A percentile compares a stretch with the other conserved stretches of the same genome.
These are phyloP conservation scores for Vigna angularis DNA, from an alignment of 306 rosid species.

Conservation along the genomic window DNA sequence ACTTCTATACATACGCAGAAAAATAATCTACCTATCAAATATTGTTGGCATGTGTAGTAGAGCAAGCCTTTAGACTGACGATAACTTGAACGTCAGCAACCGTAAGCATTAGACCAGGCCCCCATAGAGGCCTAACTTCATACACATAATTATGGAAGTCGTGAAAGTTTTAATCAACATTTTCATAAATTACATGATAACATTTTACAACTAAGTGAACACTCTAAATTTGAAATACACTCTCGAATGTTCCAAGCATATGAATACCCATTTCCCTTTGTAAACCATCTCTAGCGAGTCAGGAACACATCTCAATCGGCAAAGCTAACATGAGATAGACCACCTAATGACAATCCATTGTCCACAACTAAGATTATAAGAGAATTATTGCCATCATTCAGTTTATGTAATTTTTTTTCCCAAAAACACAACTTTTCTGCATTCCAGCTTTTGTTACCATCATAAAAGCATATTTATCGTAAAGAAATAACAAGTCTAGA, in stretches of 20 bases:
- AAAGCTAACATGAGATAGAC: not conserved
- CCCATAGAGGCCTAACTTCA: slow-evolving; percentile 9
- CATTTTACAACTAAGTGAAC: not conserved
- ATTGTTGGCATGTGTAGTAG: not conserved
- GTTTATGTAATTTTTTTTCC: not conserved
- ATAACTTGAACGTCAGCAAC: not conserved
- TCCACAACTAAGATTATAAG: too few relatives aligned
- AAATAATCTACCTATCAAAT: not conserved
- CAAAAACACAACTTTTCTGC: not conserved
- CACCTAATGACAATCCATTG: not conserved
- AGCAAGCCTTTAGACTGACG: not conserved
- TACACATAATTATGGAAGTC: not conserved
- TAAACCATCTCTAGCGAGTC: not conserved
- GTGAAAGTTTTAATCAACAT: not conserved
- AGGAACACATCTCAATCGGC: not conserved
- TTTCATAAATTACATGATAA: not conserved
- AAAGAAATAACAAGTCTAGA: slow-evolving; percentile 11
- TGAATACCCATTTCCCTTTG: too few relatives aligned
- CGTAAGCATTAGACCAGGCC: not conserved
- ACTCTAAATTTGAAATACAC: too few relatives aligned
- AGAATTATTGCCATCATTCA: not conserved
- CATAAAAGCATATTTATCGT: slow-evolving; percentile 17
- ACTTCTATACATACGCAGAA: too few relatives aligned
- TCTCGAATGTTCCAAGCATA: too few relatives aligned
- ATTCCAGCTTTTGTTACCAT: not conserved